phyloP scores from a whole-genome alignment of 1,139 yeast species.

The Saccharomyces hybrid region DNA sequence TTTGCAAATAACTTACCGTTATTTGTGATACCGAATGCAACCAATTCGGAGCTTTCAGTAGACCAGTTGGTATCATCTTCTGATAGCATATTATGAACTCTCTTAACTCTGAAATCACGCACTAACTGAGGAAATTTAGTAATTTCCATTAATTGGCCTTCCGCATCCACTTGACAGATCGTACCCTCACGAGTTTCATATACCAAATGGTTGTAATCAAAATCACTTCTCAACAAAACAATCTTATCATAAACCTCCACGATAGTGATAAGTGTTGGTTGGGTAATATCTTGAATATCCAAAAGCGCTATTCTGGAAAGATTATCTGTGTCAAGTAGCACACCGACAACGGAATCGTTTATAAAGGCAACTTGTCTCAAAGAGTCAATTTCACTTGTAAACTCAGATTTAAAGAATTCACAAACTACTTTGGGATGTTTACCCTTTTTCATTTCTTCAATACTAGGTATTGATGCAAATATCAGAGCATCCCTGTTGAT shows the following conservation, averaged over 20 bases:
- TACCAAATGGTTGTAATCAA: constrained; percentile 47
- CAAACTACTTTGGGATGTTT: constrained; percentile 42
- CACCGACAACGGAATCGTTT: constrained; percentile 43
- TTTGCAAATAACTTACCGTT: constrained; percentile 71
- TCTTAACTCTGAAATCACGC: constrained; percentile 49
- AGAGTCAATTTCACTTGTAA: constrained; percentile 40
- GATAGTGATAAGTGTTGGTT: constrained; percentile 38
- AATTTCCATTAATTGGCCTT: constrained; percentile 33
- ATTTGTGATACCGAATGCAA: constrained; percentile 64
- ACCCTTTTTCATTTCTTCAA: constrained; percentile 36
- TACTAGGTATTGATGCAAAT: constrained; percentile 37
- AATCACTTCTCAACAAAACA: constrained; percentile 49
- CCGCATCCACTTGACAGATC: constrained; percentile 38
- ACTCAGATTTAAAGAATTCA: constrained; percentile 33
- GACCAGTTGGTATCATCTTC: constrained; percentile 29
- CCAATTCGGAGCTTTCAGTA: constrained; percentile 29
- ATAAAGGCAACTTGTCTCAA: constrained; percentile 61
- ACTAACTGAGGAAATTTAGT: constrained; percentile 64
- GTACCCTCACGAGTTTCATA: constrained; percentile 61
- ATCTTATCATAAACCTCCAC: constrained; percentile 44
- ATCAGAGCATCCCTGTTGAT: constrained; percentile 41
- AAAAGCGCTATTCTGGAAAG: constrained; percentile 46
- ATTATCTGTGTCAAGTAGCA: constrained; percentile 46
- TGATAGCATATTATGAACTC: constrained; percentile 25
- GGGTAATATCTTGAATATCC: constrained; percentile 38